phyloP scores from a whole-genome alignment of 306 rosid genomes.

The Prinsepia uniflora region DNA sequence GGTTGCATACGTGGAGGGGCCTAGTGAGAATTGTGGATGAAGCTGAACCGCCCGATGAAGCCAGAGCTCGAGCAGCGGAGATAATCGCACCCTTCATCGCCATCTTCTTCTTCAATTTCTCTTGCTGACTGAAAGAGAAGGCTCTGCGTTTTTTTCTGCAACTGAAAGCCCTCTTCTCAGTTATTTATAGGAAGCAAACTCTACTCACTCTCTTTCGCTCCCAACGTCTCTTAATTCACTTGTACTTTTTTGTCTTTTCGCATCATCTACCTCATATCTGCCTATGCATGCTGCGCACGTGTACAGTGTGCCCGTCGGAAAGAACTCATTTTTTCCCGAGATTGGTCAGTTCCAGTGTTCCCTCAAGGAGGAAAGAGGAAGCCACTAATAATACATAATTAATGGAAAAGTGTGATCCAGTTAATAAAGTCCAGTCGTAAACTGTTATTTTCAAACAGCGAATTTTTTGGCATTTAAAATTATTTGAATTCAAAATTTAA shows the following conservation, averaged over 20 bases:
- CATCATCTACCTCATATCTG: neutral
- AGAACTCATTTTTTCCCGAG: neutral
- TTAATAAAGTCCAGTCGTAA: no score
- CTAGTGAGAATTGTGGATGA: constrained; percentile 32
- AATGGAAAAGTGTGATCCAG: no score
- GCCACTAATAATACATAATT: no score
- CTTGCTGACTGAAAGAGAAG: neutral
- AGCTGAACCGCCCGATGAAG: constrained; percentile 24
- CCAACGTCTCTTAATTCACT: neutral
- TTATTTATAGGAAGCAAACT: constrained; percentile 1
- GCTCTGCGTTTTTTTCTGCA: neutral
- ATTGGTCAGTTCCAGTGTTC: no score
- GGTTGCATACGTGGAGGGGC: constrained; percentile 44
- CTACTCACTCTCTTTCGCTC: neutral
- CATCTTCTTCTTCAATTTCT: constrained; percentile 15
- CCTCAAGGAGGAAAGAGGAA: no score
- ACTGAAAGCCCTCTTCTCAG: neutral
- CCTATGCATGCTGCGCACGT: constrained; percentile 2
- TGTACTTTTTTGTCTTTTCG: no score
- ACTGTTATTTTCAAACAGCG: no score
- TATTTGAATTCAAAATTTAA: no score
- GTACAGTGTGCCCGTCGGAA: constrained; percentile 1
- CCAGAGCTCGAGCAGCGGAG: constrained; percentile 44
- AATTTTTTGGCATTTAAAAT: no score
- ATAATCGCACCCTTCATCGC: constrained; percentile 53